Conservation (phyloP, 1,284 basidiomycete species). For the Boletus semigastroideus region DNA sequence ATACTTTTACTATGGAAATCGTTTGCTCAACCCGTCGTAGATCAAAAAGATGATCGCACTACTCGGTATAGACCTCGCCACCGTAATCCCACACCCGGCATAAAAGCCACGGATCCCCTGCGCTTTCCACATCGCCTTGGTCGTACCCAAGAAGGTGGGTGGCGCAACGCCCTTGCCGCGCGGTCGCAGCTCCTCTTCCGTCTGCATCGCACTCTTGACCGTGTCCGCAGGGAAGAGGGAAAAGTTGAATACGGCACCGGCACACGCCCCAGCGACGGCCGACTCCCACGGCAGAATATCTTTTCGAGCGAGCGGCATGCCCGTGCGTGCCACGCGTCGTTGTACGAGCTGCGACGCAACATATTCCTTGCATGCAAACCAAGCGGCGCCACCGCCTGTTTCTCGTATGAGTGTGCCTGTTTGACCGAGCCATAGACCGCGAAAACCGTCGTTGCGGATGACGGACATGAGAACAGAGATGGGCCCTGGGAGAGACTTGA, state of each 20-base stretch:
- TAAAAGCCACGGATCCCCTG: conserved; percentile 88
- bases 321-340: conserved; percentile 34
- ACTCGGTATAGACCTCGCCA: conserved; percentile 83
- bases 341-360: conserved; percentile 61
- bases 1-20: conserved; percentile 42
- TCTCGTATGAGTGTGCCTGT: conserved; percentile 94
- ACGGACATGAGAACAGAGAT: conserved; percentile 66
- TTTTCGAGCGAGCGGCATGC: conserved; percentile 25
- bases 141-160: conserved; percentile 71
- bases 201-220: conserved; percentile 95
- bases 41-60: conserved; percentile 91
- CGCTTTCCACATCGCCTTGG: conserved; percentile 69
- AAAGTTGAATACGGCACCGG: conserved; percentile 87
- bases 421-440: conserved; percentile 94
- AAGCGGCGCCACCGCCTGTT: conserved; percentile 87
- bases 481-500: conserved; percentile 55
- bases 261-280: conserved; percentile 81
- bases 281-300: conserved; percentile 78
- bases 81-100: conserved; percentile 94
- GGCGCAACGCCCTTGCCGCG: conserved; percentile 33
- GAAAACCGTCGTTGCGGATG: conserved; percentile 67
- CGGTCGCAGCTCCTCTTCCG: conserved; percentile 83
- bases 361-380: conserved; percentile 91
- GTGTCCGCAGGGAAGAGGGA: conserved; percentile 91
- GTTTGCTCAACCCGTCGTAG: conserved; percentile 73